phyloP scores from a whole-genome alignment of 2,329 filamentous ascomycete genomes.

The Microascus cirrosus region DNA sequence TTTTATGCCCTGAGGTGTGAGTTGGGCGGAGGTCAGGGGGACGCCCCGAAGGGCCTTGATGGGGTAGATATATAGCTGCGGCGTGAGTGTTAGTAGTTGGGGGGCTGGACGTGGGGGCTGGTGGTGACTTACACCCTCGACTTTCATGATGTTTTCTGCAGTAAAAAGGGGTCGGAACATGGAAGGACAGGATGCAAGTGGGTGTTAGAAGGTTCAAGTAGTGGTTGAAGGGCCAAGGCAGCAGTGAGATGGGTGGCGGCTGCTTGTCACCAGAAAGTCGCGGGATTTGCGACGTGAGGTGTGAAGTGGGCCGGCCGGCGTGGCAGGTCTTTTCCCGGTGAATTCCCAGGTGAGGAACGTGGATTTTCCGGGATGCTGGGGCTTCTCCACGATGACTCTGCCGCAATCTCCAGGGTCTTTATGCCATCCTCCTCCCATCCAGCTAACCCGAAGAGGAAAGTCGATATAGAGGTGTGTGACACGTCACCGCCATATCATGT shows the following conservation, averaged over 20 bases:
- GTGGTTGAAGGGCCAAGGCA: neutral
- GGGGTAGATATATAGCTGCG: slow-evolving; percentile 55
- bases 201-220: neutral
- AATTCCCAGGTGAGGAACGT: no score
- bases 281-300: no score
- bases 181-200: no score
- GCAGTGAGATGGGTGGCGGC: neutral
- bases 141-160: slow-evolving; percentile 14
- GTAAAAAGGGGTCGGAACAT: slow-evolving; percentile 2
- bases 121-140: slow-evolving; percentile 15
- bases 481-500: no score
- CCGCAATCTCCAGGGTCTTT: no score
- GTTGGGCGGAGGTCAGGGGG: slow-evolving; percentile 34
- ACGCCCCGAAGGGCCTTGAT: slow-evolving; percentile 62
- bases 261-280: neutral
- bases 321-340: no score
- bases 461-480: no score
- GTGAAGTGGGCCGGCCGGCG: no score
- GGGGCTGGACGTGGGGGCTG: neutral
- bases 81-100: neutral
- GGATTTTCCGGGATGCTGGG: no score
- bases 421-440: no score
- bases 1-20: slow-evolving; percentile 50
- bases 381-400: no score
- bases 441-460: no score